phyloP scores from a whole-genome alignment of 257 asterid genomes.

The Solanum arcanum region DNA sequence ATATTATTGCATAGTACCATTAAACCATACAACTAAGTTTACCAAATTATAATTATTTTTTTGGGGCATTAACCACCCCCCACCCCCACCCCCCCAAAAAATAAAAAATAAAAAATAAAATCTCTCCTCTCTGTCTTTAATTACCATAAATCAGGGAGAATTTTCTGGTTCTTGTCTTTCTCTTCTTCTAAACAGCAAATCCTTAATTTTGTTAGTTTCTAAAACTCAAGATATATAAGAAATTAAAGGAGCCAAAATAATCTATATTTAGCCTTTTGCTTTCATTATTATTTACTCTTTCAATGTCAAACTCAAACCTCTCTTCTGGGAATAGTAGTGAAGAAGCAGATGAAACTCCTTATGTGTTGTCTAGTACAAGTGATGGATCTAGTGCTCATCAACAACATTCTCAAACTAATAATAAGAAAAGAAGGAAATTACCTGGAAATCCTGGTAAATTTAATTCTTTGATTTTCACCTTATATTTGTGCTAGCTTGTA shows the following conservation, averaged over 20 bases:
- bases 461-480: background rate
- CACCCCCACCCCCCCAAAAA: no score
- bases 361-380: background rate
- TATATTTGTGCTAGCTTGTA: background rate
- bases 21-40: background rate
- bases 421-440: slow-evolving; percentile 3
- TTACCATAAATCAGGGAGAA: slow-evolving; percentile 3
- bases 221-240: background rate
- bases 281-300: background rate
- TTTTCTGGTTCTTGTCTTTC: slow-evolving; percentile 1
- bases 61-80: background rate
- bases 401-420: background rate
- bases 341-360: background rate
- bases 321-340: background rate
- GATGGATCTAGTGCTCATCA: background rate
- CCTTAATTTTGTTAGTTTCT: background rate
- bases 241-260: background rate
- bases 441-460: slow-evolving; percentile 11
- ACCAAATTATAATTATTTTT: background rate
- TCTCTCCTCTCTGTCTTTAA: background rate
- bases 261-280: background rate
- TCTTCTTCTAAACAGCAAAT: background rate
- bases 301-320: background rate
- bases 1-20: background rate
- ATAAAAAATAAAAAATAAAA: background rate